Percentiles rank a stretch among this genome's conserved stretches.
These are phyloP conservation scores for Fusarium odoratissimum DNA, from an alignment of 2,329 filamentous ascomycete genomes.

Conservation along the genomic window DNA sequence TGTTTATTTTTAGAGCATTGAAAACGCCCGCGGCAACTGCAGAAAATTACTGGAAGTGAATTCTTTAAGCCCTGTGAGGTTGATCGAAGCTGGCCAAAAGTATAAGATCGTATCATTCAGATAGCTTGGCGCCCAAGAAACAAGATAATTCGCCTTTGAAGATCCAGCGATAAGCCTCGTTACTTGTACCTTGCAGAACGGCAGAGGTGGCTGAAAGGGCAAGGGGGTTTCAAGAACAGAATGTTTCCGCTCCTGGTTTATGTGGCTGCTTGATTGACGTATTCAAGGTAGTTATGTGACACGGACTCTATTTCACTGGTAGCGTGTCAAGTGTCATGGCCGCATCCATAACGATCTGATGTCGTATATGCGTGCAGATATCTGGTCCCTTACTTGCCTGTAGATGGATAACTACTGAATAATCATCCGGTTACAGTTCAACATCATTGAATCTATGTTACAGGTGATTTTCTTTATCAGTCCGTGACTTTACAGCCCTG, in stretches of 20 bases:
- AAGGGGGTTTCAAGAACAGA: not conserved
- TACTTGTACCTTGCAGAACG: not conserved
- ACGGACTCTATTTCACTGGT: not conserved
- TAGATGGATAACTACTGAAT: not conserved
- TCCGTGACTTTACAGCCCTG: not conserved
- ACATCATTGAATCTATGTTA: rapidly evolving
- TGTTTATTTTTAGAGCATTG: not conserved
- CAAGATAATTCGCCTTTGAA: not conserved
- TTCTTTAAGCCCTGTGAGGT: not conserved
- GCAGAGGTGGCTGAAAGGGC: not conserved
- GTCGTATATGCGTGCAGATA: not conserved
- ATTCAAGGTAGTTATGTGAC: not conserved
- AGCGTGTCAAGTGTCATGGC: not conserved
- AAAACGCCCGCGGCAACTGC: not conserved
- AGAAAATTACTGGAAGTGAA: rapidly evolving
- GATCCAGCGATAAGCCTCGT: not conserved
- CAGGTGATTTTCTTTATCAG: rapidly evolving
- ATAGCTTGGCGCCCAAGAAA: too few species aligned
- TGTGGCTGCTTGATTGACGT: not conserved
- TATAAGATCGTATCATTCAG: not conserved
- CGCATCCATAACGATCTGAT: not conserved
- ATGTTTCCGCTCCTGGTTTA: too few species aligned
- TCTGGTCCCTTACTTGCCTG: not conserved
- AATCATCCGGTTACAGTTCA: rapidly evolving
- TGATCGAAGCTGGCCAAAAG: rapidly evolving